A percentile compares a stretch with the other conserved stretches of the same genome.
Evolutionary conservation across 306 rosid species (phyloP).

Genomic region (Acacia melanoxylon): DNA sequence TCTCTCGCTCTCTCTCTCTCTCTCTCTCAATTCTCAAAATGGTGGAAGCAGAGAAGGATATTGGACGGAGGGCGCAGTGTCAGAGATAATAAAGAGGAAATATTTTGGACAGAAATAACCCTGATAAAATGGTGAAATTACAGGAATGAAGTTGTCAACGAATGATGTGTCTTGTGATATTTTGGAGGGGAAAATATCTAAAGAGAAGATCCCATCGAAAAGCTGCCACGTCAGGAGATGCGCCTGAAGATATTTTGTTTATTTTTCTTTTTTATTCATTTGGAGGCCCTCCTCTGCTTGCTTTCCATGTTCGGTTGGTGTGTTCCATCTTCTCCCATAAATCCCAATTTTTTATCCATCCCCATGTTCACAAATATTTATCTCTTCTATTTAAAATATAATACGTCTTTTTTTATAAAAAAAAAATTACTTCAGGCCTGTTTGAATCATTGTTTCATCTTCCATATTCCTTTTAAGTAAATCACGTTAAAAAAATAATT

Average conservation of each 20-base stretch:
- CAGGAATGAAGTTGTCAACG: constrained; percentile 22
- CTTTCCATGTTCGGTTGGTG: background rate
- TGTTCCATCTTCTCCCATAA: background rate
- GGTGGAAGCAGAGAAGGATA: background rate
- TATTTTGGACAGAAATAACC: constrained; percentile 5
- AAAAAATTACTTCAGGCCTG: too few relatives aligned
- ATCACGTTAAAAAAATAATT: too few relatives aligned
- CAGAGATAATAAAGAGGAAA: constrained; percentile 6
- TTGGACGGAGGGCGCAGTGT: background rate
- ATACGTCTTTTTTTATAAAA: too few relatives aligned
- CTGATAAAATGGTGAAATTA: background rate
- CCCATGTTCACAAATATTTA: too few relatives aligned
- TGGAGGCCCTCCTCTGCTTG: constrained; percentile 9
- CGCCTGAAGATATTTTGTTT: constrained; percentile 24
- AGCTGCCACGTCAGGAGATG: constrained; percentile 35
- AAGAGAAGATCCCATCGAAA: constrained; percentile 21
- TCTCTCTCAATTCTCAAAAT: background rate
- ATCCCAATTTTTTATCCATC: background rate
- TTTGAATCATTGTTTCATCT: too few relatives aligned
- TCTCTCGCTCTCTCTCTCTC: background rate
- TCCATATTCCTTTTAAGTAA: too few relatives aligned
- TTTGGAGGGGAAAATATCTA: constrained; percentile 37
- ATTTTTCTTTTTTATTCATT: background rate
- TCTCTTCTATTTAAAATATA: too few relatives aligned
- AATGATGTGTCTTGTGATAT: constrained; percentile 13